Conservation (phyloP, 768 basidiomycete genomes). For the Rhizopogon vesiculosus region DNA sequence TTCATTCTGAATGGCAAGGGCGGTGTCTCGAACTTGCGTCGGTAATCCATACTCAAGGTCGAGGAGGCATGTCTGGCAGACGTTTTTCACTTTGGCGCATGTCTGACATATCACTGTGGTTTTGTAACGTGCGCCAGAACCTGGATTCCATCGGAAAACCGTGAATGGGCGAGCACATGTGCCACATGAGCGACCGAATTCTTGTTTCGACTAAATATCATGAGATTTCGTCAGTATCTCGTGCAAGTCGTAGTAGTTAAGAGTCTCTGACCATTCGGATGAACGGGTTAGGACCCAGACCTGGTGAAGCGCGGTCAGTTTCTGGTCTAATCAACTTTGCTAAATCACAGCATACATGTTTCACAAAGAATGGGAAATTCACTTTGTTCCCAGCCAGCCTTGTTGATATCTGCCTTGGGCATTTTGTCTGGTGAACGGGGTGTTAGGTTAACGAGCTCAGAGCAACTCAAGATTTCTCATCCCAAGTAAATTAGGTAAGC, state of each 20-base stretch:
- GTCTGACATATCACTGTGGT: slow-evolving; percentile 97
- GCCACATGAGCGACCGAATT: slow-evolving; percentile 93
- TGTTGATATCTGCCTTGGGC: slow-evolving; percentile 92
- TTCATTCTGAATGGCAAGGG: slow-evolving; percentile 76
- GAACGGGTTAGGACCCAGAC: slow-evolving; percentile 61
- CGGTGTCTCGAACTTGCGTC: slow-evolving; percentile 96
- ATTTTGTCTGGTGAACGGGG: slow-evolving; percentile 27
- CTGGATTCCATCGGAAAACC: slow-evolving; percentile 98
- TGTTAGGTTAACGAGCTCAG: not conserved
- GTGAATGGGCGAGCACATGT: slow-evolving; percentile 96
- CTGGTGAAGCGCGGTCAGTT: not conserved
- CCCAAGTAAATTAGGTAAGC: not conserved
- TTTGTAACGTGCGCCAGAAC: slow-evolving; percentile 89
- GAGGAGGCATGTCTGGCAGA: slow-evolving; percentile 96
- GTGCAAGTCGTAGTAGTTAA: slow-evolving; percentile 3
- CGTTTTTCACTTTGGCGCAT: slow-evolving; percentile 92
- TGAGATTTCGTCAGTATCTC: not conserved
- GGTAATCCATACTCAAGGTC: slow-evolving; percentile 96
- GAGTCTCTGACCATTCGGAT: slow-evolving; percentile 75
- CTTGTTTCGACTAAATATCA: slow-evolving; percentile 83
- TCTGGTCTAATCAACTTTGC: not conserved
- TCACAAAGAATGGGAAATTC: slow-evolving; percentile 94
- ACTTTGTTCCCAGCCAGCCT: slow-evolving; percentile 91
- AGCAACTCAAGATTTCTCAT: no score
- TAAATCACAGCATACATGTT: slow-evolving; percentile 56